These are phyloP conservation scores for Middelhovenomyces tepae DNA, from an alignment of 805 yeast species.

Conservation along the genomic window DNA sequence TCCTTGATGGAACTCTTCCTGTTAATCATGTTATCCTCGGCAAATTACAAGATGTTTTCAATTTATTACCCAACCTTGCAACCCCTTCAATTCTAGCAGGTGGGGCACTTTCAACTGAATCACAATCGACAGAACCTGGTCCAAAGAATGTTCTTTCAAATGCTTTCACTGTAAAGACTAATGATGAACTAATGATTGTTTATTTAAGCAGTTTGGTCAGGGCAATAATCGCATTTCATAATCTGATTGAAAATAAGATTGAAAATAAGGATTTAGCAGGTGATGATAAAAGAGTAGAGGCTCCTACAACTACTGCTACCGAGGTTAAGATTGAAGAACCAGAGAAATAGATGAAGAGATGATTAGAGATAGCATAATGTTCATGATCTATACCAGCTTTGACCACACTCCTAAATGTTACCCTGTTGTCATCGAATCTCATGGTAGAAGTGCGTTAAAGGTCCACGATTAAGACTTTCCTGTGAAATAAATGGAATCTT, in stretches of 20 bases:
- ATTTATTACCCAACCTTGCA: slow-evolving; percentile 73
- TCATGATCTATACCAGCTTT: no score
- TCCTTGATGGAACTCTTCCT: slow-evolving; percentile 63
- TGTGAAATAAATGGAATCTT: no score
- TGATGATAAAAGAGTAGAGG: slow-evolving; percentile 1
- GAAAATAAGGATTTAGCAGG: slow-evolving; percentile 56
- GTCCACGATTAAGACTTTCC: no score
- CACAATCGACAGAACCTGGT: no score
- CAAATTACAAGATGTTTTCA: slow-evolving; percentile 89
- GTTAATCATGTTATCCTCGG: slow-evolving; percentile 86
- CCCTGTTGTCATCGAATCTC: no score
- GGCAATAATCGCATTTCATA: slow-evolving; percentile 93
- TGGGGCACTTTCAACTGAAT: slow-evolving; percentile 16
- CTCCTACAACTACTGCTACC: no score
- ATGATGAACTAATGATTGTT: slow-evolving; percentile 91
- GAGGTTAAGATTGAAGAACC: no score
- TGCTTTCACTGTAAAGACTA: slow-evolving; percentile 87
- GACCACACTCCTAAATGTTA: no score
- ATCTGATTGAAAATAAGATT: slow-evolving; percentile 90
- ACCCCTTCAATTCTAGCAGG: slow-evolving; percentile 19
- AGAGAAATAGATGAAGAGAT: no score
- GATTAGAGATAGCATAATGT: not conserved
- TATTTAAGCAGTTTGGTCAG: slow-evolving; percentile 85
- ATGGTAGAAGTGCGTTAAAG: no score
- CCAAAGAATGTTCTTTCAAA: slow-evolving; percentile 58